Conservation (phyloP, 352 stramenopile species). For the Globisporangium okanoganense region DNA sequence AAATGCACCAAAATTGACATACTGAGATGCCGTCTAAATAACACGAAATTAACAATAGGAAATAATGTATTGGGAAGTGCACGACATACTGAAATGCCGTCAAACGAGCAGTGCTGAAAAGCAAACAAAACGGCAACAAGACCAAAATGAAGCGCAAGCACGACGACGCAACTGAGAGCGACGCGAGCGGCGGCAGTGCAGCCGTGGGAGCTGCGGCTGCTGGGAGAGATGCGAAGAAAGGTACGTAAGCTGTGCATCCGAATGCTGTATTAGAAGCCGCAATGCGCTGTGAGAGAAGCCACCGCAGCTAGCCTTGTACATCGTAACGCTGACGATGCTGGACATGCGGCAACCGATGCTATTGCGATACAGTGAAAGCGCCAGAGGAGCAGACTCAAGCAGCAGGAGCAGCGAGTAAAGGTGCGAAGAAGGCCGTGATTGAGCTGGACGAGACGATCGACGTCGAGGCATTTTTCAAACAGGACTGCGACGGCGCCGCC, state of each 20-base stretch:
- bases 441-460: constrained; percentile 19
- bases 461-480: constrained; percentile 19
- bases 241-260: not conserved
- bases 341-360: not conserved
- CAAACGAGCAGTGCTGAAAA: too few relatives aligned
- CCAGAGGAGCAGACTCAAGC: not conserved
- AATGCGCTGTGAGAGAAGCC: not conserved
- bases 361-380: not conserved
- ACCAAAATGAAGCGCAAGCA: constrained; percentile 27
- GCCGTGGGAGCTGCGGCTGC: not conserved
- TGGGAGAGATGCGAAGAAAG: not conserved
- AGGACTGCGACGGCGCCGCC: constrained; percentile 17
- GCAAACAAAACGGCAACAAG: constrained; percentile 3
- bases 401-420: not conserved
- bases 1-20: too few relatives aligned
- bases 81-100: too few relatives aligned
- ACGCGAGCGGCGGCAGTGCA: not conserved
- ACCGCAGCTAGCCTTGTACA: too few relatives aligned
- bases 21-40: too few relatives aligned
- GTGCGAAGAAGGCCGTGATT: constrained; percentile 2
- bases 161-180: not conserved
- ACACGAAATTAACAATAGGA: too few relatives aligned
- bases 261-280: not conserved
- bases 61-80: too few relatives aligned
- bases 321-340: not conserved